Evolutionary conservation across 305 asterid species (phyloP).

Genomic region (Galium porrigens): DNA sequence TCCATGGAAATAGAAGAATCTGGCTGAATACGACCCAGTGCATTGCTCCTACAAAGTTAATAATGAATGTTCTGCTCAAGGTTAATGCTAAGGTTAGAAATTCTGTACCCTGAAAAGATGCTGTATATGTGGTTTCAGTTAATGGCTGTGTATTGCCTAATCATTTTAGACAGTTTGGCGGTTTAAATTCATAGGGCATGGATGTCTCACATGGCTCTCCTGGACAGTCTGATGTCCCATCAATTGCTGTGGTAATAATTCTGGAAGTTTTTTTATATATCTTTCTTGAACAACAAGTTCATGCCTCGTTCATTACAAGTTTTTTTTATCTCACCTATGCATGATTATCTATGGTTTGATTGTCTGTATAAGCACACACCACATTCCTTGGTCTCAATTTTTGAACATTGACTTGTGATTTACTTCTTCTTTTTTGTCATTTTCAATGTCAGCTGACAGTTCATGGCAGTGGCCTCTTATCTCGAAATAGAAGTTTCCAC

Average conservation of each 20-base stretch:
- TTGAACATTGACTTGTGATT: neutral
- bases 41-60: constrained; percentile 57
- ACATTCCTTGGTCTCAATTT: no score
- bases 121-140: neutral
- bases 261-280: neutral
- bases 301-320: neutral
- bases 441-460: constrained; percentile 12
- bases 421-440: neutral
- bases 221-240: no score
- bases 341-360: no score
- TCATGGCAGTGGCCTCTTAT: constrained; percentile 24
- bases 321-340: no score
- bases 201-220: no score
- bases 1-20: constrained; percentile 74
- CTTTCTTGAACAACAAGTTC: no score
- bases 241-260: constrained; percentile 7
- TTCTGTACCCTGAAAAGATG: neutral
- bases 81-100: constrained; percentile 66
- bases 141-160: neutral
- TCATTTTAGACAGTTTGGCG: constrained; percentile 51
- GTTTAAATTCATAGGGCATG: constrained; percentile 31
- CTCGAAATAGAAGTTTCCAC: constrained; percentile 13
- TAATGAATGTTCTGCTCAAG: constrained; percentile 63
- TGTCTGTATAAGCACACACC: no score
- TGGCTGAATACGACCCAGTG: constrained; percentile 76